Evolutionary conservation across 305 asterid species (phyloP).

Genomic region (Solanum hybrid): DNA sequence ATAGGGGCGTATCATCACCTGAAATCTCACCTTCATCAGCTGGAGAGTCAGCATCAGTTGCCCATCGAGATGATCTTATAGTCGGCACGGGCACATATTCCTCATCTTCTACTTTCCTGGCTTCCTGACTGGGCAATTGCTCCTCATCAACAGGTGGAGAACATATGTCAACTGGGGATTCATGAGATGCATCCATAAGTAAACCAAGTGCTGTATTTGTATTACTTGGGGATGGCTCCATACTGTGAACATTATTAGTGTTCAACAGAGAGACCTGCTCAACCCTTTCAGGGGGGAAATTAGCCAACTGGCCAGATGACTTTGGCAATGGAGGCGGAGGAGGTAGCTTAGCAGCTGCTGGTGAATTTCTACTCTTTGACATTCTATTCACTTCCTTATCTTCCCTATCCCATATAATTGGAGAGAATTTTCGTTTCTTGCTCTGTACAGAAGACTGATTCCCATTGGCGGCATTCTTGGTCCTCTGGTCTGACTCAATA

Average conservation of each 20-base stretch:
- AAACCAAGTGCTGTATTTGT: conserved; percentile 9
- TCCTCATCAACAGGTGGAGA: conserved; percentile 24
- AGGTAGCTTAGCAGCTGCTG: background rate
- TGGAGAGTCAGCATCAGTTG: conserved; percentile 59
- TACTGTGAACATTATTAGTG: conserved; percentile 9
- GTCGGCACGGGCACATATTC: conserved; percentile 32
- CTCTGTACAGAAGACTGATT: background rate
- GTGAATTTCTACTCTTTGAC: background rate
- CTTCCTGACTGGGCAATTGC: conserved; percentile 8
- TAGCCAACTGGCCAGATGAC: conserved; percentile 13
- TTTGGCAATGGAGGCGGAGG: background rate
- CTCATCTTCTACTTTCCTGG: conserved; percentile 31
- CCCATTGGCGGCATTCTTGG: background rate
- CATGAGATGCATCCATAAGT: conserved; percentile 15
- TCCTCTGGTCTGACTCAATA: background rate
- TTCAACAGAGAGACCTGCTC: conserved; percentile 20
- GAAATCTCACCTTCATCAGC: conserved; percentile 69
- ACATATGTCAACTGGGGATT: conserved; percentile 24
- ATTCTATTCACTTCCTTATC: background rate
- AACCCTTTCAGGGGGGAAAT: conserved; percentile 12
- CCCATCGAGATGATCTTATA: conserved; percentile 84
- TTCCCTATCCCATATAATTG: background rate
- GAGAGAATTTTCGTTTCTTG: background rate
- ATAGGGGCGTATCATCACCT: conserved; percentile 30
- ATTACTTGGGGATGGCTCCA: background rate